Base-by-base conservation (phyloP, 202 grass and related monocot species). In the Schoenoplectus triqueter region DNA sequence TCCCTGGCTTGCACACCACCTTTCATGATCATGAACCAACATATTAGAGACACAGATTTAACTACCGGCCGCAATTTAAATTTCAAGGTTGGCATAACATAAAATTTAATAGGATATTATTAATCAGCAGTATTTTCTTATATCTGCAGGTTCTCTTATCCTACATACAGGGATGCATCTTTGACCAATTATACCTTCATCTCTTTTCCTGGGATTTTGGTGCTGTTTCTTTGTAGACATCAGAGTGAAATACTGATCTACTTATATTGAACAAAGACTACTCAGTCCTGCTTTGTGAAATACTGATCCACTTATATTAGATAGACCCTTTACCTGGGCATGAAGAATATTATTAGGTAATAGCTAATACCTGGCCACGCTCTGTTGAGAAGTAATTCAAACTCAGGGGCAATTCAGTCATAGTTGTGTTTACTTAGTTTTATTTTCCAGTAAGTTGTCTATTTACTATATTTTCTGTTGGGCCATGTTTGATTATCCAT, bases 1-100 rank as follows among this genome's bases (percentile, higher is more conserved):
- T 85, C 44, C 93, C 90, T 44, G 93, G 97, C 85, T 94, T 96
- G 82, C 93, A 96, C 1, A 94, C 93, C 15, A 99, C 90, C 97
- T 99, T 64, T 75, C 82, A 85, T 19, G 14, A 69, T 49, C 4
- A 64, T 61, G 77, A 77, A 10, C 1, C 19, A 66, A 82, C 9
- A 68, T 67, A 68, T 82, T 67, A 82, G 62, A 60, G 62, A 2
- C 7, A 4, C 22, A 9, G 5, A 82, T 67, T 80, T 47, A 9
- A 44, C 1, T 50, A 2, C 31, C 31, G 31, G 31, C 31, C 31
- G 31, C 31, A 51, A 52, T 52, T 31, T 49, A 49, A 72, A 31
- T 31, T 31, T 31, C 31, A 2, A 19, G 6, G 69, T 20, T 10
- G n/a, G n/a, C 69, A 49, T 73, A 45, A 73, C 17, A 21, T 10